phyloP scores from a whole-genome alignment of 805 yeast species.

The Huiozyma naganishii region DNA sequence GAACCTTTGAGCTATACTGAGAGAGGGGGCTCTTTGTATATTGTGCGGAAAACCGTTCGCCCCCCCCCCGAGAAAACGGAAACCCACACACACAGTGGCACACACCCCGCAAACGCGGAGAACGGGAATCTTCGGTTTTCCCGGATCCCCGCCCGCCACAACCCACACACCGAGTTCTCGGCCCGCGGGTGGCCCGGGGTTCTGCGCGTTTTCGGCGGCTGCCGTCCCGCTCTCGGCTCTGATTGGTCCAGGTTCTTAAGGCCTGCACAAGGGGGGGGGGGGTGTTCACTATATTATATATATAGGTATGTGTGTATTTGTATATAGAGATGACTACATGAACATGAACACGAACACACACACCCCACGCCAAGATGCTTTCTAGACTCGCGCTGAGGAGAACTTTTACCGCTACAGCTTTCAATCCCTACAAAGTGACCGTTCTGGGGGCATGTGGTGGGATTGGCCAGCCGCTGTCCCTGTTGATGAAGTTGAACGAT shows the following conservation, averaged over 20 bases:
- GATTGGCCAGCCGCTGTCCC: slow-evolving; percentile 83
- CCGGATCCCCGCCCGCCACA: neutral
- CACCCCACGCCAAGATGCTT: slow-evolving; percentile 33
- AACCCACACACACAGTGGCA: too few relatives aligned
- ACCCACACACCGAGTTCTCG: neutral
- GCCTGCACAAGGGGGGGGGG: neutral
- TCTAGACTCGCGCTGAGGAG: slow-evolving; percentile 42
- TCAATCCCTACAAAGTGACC: slow-evolving; percentile 66
- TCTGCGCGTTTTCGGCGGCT: neutral
- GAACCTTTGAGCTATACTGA: too few relatives aligned
- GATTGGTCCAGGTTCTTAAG: neutral
- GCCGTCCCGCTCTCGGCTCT: neutral
- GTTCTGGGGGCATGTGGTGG: slow-evolving; percentile 88
- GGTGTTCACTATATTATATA: too few relatives aligned
- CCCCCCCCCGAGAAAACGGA: too few relatives aligned
- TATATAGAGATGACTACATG: too few relatives aligned
- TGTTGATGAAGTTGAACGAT: slow-evolving; percentile 76
- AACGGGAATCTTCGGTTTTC: neutral
- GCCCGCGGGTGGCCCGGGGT: neutral
- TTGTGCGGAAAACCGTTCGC: too few relatives aligned
- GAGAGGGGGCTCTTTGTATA: too few relatives aligned
- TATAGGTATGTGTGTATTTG: too few relatives aligned
- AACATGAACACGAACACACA: too few relatives aligned
- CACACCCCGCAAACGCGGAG: neutral
- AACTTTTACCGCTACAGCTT: slow-evolving; percentile 56